Conservation (phyloP, 202 grass and related monocot species). For the Panicum hallii region DNA sequence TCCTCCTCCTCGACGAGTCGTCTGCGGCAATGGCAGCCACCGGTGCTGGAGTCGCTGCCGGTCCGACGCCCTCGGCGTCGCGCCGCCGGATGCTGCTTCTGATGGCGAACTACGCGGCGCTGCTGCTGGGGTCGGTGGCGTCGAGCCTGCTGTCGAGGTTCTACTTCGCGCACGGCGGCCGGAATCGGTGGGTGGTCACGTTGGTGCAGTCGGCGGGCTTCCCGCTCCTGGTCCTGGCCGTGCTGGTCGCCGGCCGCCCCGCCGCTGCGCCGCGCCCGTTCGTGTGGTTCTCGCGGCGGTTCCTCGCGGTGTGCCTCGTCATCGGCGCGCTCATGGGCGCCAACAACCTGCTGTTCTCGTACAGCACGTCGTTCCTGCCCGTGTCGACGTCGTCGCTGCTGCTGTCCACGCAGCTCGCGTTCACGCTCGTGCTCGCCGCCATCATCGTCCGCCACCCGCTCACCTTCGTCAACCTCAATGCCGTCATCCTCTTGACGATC, state of each 20-base stretch:
- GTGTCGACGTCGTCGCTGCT: constrained; percentile 87
- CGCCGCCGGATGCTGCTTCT: constrained; percentile 45
- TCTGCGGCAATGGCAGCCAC: constrained; percentile 17
- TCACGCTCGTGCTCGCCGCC: constrained; percentile 75
- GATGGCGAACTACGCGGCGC: constrained; percentile 62
- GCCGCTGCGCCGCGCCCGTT: constrained; percentile 53
- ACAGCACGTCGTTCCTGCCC: constrained; percentile 68
- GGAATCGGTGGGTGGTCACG: constrained; percentile 78
- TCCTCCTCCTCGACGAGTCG: constrained; percentile 25
- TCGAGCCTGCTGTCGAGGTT: constrained; percentile 85
- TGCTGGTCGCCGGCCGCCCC: constrained; percentile 23
- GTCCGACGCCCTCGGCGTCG: background rate
- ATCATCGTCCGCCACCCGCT: constrained; percentile 77
- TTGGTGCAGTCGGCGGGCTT: constrained; percentile 90
- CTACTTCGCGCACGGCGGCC: constrained; percentile 74
- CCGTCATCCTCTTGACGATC: constrained; percentile 74
- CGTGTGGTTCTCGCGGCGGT: constrained; percentile 60
- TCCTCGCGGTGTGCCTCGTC: constrained; percentile 54
- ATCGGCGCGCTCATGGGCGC: constrained; percentile 73
- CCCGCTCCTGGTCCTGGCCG: constrained; percentile 57
- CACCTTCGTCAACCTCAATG: constrained; percentile 83
- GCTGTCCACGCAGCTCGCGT: constrained; percentile 80
- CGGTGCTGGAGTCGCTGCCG: background rate
- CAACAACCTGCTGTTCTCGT: constrained; percentile 86
- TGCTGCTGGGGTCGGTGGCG: constrained; percentile 73